phyloP scores from a whole-genome alignment of 176 grass and related monocot species.

The Aechmea fasciata region DNA sequence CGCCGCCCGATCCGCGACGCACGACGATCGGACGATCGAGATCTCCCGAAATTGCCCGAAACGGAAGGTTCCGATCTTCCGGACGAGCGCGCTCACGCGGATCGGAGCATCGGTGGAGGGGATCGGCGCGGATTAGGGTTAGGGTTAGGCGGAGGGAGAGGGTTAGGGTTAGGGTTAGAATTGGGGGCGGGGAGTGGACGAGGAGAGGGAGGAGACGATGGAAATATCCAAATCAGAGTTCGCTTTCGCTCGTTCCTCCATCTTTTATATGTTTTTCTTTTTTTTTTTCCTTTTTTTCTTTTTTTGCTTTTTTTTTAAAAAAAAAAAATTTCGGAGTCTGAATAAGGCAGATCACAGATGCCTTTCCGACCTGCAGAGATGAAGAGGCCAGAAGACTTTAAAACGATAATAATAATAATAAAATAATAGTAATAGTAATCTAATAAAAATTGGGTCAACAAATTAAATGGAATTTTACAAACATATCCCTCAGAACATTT shows the following conservation, averaged over 20 bases:
- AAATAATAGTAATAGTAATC: too few relatives aligned
- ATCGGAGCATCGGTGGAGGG: background rate
- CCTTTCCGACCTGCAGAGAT: too few relatives aligned
- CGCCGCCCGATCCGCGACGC: background rate
- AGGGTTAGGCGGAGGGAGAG: background rate
- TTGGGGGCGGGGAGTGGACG: background rate
- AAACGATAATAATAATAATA: too few relatives aligned
- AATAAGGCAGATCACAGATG: too few relatives aligned
- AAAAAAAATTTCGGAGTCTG: background rate
- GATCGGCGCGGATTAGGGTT: background rate
- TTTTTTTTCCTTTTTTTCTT: background rate
- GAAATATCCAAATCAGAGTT: background rate
- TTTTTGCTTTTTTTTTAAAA: background rate
- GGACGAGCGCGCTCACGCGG: background rate
- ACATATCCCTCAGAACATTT: too few relatives aligned
- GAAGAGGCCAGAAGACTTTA: too few relatives aligned
- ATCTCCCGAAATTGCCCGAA: background rate
- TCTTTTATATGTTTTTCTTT: background rate
- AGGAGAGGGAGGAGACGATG: background rate
- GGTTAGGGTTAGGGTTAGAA: background rate
- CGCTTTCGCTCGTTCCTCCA: background rate
- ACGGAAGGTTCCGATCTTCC: too few relatives aligned
- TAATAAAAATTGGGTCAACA: too few relatives aligned
- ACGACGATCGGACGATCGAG: slow-evolving; percentile 1
- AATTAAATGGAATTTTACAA: too few relatives aligned